Base-by-base conservation (phyloP, 768 basidiomycete species). In the Boletus eberwhitei region DNA sequence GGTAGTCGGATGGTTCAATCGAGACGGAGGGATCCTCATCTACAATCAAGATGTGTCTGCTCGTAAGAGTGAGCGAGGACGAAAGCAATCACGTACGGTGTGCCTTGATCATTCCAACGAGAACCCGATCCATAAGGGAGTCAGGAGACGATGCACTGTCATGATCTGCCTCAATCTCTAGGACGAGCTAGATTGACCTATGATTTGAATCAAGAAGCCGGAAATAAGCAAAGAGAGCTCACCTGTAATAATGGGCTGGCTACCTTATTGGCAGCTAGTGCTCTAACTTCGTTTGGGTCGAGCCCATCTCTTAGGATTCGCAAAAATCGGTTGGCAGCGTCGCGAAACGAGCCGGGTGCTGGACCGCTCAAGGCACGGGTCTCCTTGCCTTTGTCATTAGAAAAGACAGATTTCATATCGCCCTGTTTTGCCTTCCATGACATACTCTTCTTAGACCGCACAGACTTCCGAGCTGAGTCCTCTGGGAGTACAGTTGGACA, bases 361-460 rank as follows among this genome's bases (percentile, higher is more conserved):
- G 24, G 56, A 22, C 51, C 62, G 57, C 6, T 65, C 50, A 14
- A 44, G 22, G 57, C 70, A 67, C 51, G 35, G 24, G 70, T 69
- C 11, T 65, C 72, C 47, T 75, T 77, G 8, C 72, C 70, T 47
- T 74, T 77, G 37, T 62, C 74, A 24, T 79, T 74, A 22, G 69
- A 69, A 59, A 96, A 86, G 13, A 96, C 79, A 4, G 90, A 92
- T 65, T 84, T 88, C 80, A 95, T 85, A 12, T 81, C 76, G 2
- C 87, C 91, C 57, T 92, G 90, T 49, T 81, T 84, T 44, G 85
- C 82, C 64, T 94, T 91, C 83, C 87, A 96, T 14, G 84, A 79
- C 1, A 82, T 79, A 56, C 88, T 92, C 71, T 88, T 91, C 69
- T 90, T 96, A 12, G 91, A 93, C n/a, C 94, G 82, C 32, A 91